Percentiles rank a stretch among this genome's conserved stretches.
phyloP scores from a whole-genome alignment of 495 filamentous ascomycete species.

The Hypomontagnella monticulosa region DNA sequence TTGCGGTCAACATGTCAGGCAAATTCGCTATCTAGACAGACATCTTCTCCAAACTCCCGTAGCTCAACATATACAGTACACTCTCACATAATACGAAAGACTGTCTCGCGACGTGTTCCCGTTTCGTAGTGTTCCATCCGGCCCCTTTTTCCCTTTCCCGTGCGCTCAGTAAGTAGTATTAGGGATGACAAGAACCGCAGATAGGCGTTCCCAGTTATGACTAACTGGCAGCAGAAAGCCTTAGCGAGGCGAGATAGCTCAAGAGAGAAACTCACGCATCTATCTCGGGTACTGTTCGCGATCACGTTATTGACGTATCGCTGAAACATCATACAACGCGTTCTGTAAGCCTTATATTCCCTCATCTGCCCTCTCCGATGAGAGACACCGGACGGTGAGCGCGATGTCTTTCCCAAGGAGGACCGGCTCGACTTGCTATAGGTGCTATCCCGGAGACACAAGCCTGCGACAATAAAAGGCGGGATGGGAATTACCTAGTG shows the following conservation, averaged over 20 bases:
- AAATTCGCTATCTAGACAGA: slow-evolving; percentile 9
- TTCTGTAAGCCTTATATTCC: not conserved
- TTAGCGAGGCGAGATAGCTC: slow-evolving; percentile 5
- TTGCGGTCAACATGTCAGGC: slow-evolving; percentile 9
- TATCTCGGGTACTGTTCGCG: not conserved
- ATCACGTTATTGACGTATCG: not conserved
- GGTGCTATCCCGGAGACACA: slow-evolving; percentile 7
- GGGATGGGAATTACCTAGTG: slow-evolving; percentile 8
- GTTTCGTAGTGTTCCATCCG: slow-evolving; percentile 40
- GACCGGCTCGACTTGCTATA: slow-evolving; percentile 12
- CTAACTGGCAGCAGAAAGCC: slow-evolving; percentile 12
- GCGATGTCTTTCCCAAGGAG: not conserved
- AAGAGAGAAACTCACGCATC: slow-evolving; percentile 1
- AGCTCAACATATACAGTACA: slow-evolving; percentile 18
- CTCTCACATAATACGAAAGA: slow-evolving; percentile 40
- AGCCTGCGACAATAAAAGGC: slow-evolving; percentile 13
- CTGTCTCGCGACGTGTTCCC: slow-evolving; percentile 30
- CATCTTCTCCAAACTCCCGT: slow-evolving; percentile 3
- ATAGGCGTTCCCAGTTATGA: slow-evolving; percentile 20
- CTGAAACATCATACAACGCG: not conserved
- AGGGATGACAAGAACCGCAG: slow-evolving; percentile 19
- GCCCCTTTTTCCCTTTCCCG: slow-evolving; percentile 17
- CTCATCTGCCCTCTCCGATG: slow-evolving; percentile 1
- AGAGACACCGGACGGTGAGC: not conserved
- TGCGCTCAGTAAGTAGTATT: slow-evolving; percentile 4